phyloP scores from a whole-genome alignment of 257 asterid genomes.

The Rhazya stricta region DNA sequence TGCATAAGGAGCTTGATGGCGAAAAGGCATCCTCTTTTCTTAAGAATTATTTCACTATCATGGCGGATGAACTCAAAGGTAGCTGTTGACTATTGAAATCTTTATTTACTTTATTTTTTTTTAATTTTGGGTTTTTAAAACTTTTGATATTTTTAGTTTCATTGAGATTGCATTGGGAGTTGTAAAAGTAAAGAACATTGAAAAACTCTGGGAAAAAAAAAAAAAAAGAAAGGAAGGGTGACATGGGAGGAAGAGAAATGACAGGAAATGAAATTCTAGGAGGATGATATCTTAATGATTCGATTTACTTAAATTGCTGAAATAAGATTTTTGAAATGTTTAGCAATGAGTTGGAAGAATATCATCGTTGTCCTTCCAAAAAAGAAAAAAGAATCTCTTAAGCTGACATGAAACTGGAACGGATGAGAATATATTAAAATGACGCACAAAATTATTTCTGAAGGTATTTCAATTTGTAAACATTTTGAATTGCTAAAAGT shows the following conservation, averaged over 20 bases:
- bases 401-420: background rate
- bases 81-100: conserved; percentile 28
- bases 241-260: background rate
- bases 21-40: conserved; percentile 36
- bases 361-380: background rate
- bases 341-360: background rate
- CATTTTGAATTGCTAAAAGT: background rate
- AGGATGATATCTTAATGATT: background rate
- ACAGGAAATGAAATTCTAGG: background rate
- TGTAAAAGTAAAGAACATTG: background rate
- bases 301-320: background rate
- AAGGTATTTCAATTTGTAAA: background rate
- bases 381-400: too few species aligned
- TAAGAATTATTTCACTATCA: conserved; percentile 32
- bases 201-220: too few species aligned
- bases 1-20: conserved; percentile 29
- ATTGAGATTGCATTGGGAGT: background rate
- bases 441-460: background rate
- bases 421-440: background rate
- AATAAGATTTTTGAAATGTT: background rate
- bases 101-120: background rate
- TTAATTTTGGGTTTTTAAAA: background rate
- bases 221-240: background rate
- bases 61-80: conserved; percentile 50
- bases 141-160: background rate